Base-by-base conservation (phyloP, 257 asterid species). In the Paulownia fortunei region DNA sequence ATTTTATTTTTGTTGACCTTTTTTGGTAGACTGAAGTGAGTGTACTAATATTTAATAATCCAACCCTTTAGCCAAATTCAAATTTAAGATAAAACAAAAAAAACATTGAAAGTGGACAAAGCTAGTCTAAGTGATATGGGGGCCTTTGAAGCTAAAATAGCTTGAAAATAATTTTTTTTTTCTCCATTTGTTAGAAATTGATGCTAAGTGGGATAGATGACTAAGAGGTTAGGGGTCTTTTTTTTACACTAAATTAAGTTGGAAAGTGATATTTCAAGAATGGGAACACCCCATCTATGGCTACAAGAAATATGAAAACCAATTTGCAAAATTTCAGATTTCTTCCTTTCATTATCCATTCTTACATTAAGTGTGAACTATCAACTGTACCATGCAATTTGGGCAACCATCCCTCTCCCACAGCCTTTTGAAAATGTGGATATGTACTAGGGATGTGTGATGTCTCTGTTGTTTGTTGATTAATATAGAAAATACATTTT, bases 261-360 rank as follows among this genome's bases (percentile, higher is more conserved):
- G 69, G 84, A 83, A 75, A 83, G 37, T 74, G 83, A 82, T 54
- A 44, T 52, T 69, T 62, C 64, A 55, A 12, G 15, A 70, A 24
- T 69, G 73, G 81, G 12, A 61, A 36, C 47, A 69, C 27, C 52
- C 24, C 56, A 73, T 59, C 42, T 13, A 54, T 73, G 41, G 63
- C 59, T 21, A 12, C 27, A 71, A 66, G 19, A 59, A 32, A 32
- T 37, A 54, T 52, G 27, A 61, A 51, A 72, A 15, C 72, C 58
- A 59, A 39, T 49, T 76, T 73, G 44, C 30, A 73, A 18, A 19
- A 8, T 13, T n/a, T 12, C 5, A 21, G 12, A 47, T 52, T 63
- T 26, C 39, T 46, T 52, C 32, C 32, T 19, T 79, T 19, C 2
- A 19, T 55, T 54, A 19, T 30, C 74, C 24, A 46, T 24, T 47